These are phyloP conservation scores for Pterocarpus santalinus DNA, from an alignment of 306 rosid genomes.

Conservation along the genomic window DNA sequence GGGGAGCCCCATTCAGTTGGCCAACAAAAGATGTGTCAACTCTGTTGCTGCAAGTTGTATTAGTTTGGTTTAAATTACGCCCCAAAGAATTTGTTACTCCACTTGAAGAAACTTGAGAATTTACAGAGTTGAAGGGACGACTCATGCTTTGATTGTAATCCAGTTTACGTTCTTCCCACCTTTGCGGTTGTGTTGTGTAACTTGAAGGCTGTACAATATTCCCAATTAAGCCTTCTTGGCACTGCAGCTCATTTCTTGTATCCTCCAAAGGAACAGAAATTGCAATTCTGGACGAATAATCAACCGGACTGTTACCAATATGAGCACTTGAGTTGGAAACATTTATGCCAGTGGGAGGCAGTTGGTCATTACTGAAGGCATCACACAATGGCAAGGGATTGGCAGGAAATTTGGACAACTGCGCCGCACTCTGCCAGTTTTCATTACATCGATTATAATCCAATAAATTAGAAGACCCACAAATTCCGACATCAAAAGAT, in stretches of 20 bases:
- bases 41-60: conserved; percentile 51
- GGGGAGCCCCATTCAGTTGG: conserved; percentile 52
- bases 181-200: conserved; percentile 48
- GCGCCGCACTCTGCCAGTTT: conserved; percentile 67
- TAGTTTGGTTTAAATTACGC: conserved; percentile 57
- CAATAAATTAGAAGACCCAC: conserved; percentile 64
- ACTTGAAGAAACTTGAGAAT: conserved; percentile 47
- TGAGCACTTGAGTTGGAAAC: conserved; percentile 50
- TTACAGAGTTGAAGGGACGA: conserved; percentile 53
- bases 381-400: conserved; percentile 60
- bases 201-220: conserved; percentile 55
- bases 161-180: conserved; percentile 63
- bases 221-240: conserved; percentile 67
- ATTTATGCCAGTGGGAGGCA: conserved; percentile 56
- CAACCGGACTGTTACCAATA: conserved; percentile 50
- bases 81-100: conserved; percentile 39
- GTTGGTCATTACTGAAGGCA: conserved; percentile 52
- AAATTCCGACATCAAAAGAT: conserved; percentile 54
- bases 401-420: conserved; percentile 59
- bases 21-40: conserved; percentile 47
- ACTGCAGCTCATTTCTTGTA: conserved; percentile 49
- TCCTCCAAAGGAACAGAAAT: conserved; percentile 55
- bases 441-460: conserved; percentile 62
- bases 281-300: conserved; percentile 58
- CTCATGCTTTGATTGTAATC: conserved; percentile 52